Evolutionary conservation across 441 rosid genomes (phyloP).

Genomic region (Raphanus hybrid): DNA sequence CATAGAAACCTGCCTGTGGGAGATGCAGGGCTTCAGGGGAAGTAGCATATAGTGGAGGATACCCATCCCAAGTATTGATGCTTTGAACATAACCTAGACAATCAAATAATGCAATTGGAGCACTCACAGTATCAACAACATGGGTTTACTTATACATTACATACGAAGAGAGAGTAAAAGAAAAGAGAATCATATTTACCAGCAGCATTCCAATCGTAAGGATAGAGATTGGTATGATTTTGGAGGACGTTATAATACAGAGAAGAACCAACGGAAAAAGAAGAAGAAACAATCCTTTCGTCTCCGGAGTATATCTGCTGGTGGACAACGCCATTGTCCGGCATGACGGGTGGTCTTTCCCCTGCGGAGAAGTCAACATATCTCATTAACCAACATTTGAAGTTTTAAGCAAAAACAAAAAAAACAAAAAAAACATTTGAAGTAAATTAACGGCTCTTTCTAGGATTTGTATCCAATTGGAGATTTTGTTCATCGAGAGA

Average conservation of each 20-base stretch:
- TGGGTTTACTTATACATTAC: background rate
- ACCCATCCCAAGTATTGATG: slow-evolving; percentile 59
- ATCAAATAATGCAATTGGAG: background rate
- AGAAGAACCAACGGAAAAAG: slow-evolving; percentile 39
- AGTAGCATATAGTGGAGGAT: slow-evolving; percentile 53
- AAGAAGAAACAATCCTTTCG: slow-evolving; percentile 65
- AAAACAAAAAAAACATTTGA: background rate
- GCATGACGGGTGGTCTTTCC: slow-evolving; percentile 45
- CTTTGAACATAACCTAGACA: slow-evolving; percentile 54
- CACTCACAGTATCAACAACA: background rate
- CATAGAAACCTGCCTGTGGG: slow-evolving; percentile 30
- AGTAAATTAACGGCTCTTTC: slow-evolving; percentile 27
- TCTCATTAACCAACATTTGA: background rate
- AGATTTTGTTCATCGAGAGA: background rate
- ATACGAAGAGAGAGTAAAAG: background rate
- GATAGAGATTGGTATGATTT: slow-evolving; percentile 15
- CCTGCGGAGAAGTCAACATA: slow-evolving; percentile 49
- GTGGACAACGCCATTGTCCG: slow-evolving; percentile 40
- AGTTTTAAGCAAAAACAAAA: no score
- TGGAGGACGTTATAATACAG: slow-evolving; percentile 2
- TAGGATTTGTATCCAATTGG: slow-evolving; percentile 26
- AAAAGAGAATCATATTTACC: background rate
- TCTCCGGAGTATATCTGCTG: slow-evolving; percentile 59
- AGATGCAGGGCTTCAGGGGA: slow-evolving; percentile 61
- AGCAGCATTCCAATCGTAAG: slow-evolving; percentile 31